phyloP scores from a whole-genome alignment of 768 basidiomycete species.

The Pulveroboletus frians region DNA sequence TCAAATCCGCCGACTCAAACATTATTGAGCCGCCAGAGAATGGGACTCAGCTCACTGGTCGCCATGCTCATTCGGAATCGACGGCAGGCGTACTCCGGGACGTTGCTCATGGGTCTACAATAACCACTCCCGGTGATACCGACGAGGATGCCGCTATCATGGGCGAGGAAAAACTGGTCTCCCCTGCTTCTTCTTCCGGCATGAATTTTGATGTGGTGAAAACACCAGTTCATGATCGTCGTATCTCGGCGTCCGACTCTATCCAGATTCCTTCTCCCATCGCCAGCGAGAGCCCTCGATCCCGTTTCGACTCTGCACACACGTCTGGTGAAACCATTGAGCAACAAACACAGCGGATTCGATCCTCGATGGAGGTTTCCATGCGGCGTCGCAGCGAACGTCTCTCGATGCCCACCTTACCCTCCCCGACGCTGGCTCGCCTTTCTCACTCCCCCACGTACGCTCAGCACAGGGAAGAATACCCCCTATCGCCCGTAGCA shows the following conservation, averaged over 20 bases:
- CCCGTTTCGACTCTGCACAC: slow-evolving; percentile 8
- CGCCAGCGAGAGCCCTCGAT: slow-evolving; percentile 4
- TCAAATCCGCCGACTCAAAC: slow-evolving; percentile 20
- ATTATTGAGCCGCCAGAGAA: slow-evolving; percentile 6
- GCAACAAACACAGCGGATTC: slow-evolving; percentile 29
- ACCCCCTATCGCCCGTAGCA: slow-evolving; percentile 23
- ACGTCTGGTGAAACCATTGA: slow-evolving; percentile 21
- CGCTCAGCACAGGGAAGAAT: slow-evolving; percentile 25
- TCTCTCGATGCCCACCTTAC: slow-evolving; percentile 27
- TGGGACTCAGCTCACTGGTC: neutral
- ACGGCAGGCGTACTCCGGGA: slow-evolving; percentile 13
- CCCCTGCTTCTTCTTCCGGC: slow-evolving; percentile 11
- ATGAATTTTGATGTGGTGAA: slow-evolving; percentile 17
- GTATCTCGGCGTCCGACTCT: slow-evolving; percentile 17
- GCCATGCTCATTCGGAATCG: slow-evolving; percentile 20
- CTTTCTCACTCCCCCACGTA: slow-evolving; percentile 13
- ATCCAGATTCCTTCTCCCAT: slow-evolving; percentile 5
- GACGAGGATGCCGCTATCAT: slow-evolving; percentile 14
- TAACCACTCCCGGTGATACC: slow-evolving; percentile 18
- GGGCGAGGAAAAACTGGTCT: slow-evolving; percentile 23
- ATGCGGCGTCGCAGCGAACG: slow-evolving; percentile 23
- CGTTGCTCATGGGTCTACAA: slow-evolving; percentile 11
- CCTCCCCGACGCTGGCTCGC: slow-evolving; percentile 13
- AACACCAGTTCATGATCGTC: slow-evolving; percentile 18
- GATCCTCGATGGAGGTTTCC: slow-evolving; percentile 29